phyloP scores from a whole-genome alignment of 352 stramenopile genomes.

The Phytopythium boreale region DNA sequence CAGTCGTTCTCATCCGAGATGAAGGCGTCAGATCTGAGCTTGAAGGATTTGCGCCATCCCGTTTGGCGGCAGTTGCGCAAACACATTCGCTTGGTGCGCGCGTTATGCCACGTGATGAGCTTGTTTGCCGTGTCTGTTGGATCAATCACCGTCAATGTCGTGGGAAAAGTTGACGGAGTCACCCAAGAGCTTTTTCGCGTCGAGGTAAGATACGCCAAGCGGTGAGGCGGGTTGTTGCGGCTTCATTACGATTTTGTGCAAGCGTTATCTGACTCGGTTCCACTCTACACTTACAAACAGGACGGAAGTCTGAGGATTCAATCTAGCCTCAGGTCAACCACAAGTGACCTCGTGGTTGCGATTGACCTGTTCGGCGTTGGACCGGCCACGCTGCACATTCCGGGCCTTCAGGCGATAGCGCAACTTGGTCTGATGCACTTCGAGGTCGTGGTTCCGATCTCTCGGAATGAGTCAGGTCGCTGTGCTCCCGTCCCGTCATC shows the following conservation, averaged over 20 bases:
- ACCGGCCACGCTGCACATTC: not conserved
- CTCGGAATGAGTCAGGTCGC: not conserved
- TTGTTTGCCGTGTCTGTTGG: constrained; percentile 24
- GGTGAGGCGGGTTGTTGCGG: not conserved
- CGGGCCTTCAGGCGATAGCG: not conserved
- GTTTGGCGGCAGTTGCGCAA: not conserved
- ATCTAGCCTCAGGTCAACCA: not conserved
- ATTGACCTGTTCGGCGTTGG: not conserved
- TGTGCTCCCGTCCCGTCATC: not conserved
- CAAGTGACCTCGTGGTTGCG: not conserved
- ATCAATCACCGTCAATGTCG: constrained; percentile 34
- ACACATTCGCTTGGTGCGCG: constrained; percentile 11
- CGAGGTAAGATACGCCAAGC: constrained; percentile 7
- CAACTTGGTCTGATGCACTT: not conserved
- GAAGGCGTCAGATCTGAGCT: not conserved
- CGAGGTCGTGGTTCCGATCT: not conserved
- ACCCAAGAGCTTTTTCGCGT: constrained; percentile 13
- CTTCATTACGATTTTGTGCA: too few species aligned
- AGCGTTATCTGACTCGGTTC: not conserved
- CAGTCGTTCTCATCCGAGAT: not conserved
- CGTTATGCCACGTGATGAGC: constrained; percentile 34
- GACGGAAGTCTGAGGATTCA: not conserved
- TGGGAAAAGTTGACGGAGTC: constrained; percentile 11
- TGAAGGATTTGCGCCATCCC: not conserved
- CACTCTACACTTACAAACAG: not conserved